Evolutionary conservation across 352 stramenopile genomes (phyloP).

Genomic region (Phytophthora hybrid): DNA sequence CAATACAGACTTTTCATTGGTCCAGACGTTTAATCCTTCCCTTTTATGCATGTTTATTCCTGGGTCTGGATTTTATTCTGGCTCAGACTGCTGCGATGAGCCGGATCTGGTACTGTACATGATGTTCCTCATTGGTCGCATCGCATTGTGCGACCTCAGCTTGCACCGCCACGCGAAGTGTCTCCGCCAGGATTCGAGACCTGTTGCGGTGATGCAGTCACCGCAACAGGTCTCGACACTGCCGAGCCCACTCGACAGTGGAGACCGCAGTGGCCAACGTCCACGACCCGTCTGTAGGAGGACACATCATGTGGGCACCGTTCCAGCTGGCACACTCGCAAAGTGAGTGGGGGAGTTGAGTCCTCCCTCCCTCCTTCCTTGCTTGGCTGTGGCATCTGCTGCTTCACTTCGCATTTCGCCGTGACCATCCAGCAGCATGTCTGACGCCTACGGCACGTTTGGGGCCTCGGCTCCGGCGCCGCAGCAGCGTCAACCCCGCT

Average conservation of each 20-base stretch:
- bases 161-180: not conserved
- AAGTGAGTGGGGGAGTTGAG: constrained; percentile 23
- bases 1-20: too few relatives aligned
- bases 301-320: constrained; percentile 36
- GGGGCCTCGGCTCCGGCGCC: constrained; percentile 10
- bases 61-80: too few relatives aligned
- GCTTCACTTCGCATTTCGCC: constrained; percentile 27
- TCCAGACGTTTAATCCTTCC: too few relatives aligned
- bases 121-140: too few relatives aligned
- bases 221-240: not conserved
- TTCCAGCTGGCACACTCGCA: constrained; percentile 21
- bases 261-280: constrained; percentile 1
- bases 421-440: constrained; percentile 23
- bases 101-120: too few relatives aligned
- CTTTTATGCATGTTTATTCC: too few relatives aligned
- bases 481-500: constrained; percentile 11
- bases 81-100: too few relatives aligned
- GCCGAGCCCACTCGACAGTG: not conserved
- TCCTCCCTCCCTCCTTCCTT: constrained; percentile 8
- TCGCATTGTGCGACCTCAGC: not conserved
- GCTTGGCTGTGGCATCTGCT: constrained; percentile 8
- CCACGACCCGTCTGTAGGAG: constrained; percentile 27
- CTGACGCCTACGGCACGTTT: constrained; percentile 40
- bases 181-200: not conserved
- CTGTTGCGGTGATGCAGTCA: not conserved